Evolutionary conservation across 2,329 filamentous ascomycete species (phyloP), one percentile per base, ranked within the genome.

Genomic region (Elsinoe arachidis): DNA sequence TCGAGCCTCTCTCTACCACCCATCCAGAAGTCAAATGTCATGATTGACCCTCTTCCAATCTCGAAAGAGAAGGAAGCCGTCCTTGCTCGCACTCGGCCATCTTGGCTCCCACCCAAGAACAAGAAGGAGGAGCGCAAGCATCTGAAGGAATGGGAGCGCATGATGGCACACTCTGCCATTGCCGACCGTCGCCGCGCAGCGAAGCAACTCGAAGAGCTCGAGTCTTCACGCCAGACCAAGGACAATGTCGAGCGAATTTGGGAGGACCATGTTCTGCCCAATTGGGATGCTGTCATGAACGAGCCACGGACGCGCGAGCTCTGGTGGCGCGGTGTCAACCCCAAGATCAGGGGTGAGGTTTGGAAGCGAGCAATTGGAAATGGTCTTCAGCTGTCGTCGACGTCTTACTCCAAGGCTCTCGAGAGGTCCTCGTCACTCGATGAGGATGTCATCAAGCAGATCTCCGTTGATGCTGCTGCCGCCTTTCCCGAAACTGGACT

Each of bases 71-170:
- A 93, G 69, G 87, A 92, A 66, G 88, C 88, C 2, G 87, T 91
- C 1, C 76, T 93, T 19, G 90, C 87, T 21, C 80, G 89, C 15
- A 93, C 66, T 1, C 79, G 88, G 37, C 88, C 88, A 0, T 90
- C 87, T 1, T 93, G 89, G 89, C 76, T 93, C 2, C 88, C 89
- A 0, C 88, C 88, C 1, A 93, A 93, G 72, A 85, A 93, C 63
- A 91, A 90, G 1, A 87, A 87, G 56, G 93, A 99, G 71, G 93
- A 99, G 74, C 88, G 83, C 69, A 86, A 85, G 63, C 93, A 99
- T 71, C 69, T 99, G 63, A 90, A 82, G 66, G 84, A 93, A 68
- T 93, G 91, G 68, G 85, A 91, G 72, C 84, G 80, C 69, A 91
- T 93, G 86, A 88, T 92, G 85, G 65, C 81, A 74, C 62, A 78